phyloP scores from a whole-genome alignment of 305 asterid species.

The Stenogyne calaminthoides region DNA sequence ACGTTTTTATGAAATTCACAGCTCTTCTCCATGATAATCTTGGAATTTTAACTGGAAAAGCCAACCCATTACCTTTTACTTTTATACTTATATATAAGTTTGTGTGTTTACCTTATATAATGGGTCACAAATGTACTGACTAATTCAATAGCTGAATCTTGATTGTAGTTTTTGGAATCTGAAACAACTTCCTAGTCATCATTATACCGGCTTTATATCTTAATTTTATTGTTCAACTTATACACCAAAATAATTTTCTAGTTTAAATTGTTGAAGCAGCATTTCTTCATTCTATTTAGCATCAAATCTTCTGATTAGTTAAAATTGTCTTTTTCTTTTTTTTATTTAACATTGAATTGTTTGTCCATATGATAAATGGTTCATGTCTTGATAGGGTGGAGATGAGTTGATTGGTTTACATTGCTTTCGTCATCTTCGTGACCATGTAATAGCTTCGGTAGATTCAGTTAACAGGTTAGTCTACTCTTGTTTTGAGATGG shows the following conservation, averaged over 20 bases:
- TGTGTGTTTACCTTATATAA: neutral
- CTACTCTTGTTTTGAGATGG: slow-evolving; percentile 34
- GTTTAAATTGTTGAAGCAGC: slow-evolving; percentile 11
- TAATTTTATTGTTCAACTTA: slow-evolving; percentile 8
- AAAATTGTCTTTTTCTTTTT: neutral
- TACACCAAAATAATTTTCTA: neutral
- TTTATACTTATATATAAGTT: neutral
- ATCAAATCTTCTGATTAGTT: neutral
- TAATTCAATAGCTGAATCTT: neutral
- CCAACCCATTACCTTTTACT: neutral
- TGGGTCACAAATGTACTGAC: neutral
- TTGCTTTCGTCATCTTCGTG: slow-evolving; percentile 98
- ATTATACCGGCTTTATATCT: neutral
- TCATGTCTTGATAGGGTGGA: slow-evolving; percentile 59
- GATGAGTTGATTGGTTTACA: slow-evolving; percentile 95
- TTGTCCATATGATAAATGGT: slow-evolving; percentile 25
- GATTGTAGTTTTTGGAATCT: slow-evolving; percentile 4
- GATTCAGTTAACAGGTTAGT: slow-evolving; percentile 95
- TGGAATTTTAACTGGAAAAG: neutral
- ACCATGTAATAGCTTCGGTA: slow-evolving; percentile 72
- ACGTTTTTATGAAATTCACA: neutral
- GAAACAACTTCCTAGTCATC: neutral
- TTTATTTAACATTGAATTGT: neutral
- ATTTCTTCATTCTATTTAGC: neutral
- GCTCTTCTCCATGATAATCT: slow-evolving; percentile 1